Evolutionary conservation across 108 stramenopile species (phyloP), one percentile per base, ranked within the genome.

Genomic region (Nitzschia sp.): DNA sequence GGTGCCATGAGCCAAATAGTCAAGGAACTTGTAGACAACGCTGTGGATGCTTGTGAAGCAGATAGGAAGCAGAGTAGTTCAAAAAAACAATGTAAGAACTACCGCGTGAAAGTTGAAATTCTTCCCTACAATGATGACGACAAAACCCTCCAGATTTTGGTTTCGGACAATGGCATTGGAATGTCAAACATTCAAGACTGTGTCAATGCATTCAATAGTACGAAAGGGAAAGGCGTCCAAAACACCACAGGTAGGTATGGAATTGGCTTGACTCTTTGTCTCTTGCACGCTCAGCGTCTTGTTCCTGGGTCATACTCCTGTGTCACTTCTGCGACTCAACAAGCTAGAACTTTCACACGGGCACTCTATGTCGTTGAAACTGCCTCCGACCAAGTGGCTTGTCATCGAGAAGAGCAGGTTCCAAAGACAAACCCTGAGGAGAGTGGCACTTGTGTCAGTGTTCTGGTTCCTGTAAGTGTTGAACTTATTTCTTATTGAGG

Each of bases 11-110:
- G 86, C n/a, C 90, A 91, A 65, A 94, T 94, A 19, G 74, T 91
- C 21, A 94, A 94, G 62, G 93, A 94, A 66, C 83, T 94, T 7
- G 93, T 94, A 6, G 93, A 94, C 78, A 94, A 94, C 69, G 93
- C 88, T 24, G 83, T 94, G 0, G 93, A 94, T 79, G 93, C 93
- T 3, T 91, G 90, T 70, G 21, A 56, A n/a, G 26, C 65, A 20
- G 51, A 26, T 12, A 25, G 41, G 41, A 15, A 12, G 2, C 40
- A 54, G 14, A 38, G 17, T 22, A 22, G 21, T 20, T 24, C 19
- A 24, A 17, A 54, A 20, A 34, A 34, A 34, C 25, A 61, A 21
- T 37, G 65, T 46, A 64, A 44, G 17, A 57, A 38, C 7, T 46
- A 65, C 15, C 25, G 63, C 19, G 67, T 34, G 43, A 74, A 71